Conservation (phyloP, 192 early-diverging fungal genomes). For the Pilaira anomala region DNA sequence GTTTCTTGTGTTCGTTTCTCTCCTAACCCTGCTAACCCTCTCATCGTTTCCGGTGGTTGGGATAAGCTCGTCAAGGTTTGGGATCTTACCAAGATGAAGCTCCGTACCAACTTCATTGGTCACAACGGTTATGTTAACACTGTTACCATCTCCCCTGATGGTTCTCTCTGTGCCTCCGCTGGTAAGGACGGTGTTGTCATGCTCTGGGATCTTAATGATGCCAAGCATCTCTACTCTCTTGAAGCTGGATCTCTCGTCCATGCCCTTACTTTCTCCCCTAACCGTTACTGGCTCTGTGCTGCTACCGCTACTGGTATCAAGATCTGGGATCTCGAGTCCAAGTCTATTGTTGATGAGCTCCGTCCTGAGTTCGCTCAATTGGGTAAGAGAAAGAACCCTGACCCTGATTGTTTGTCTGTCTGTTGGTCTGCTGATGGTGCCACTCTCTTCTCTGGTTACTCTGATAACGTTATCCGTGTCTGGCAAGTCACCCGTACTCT, state of each 20-base stretch:
- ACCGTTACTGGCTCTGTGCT: conserved; percentile 99
- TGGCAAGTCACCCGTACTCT: conserved; percentile 72
- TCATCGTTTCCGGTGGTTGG: conserved; percentile 98
- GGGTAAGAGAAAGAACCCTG: conserved; percentile 68
- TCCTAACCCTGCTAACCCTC: conserved; percentile 96
- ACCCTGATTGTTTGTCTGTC: conserved; percentile 91
- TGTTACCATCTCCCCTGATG: conserved; percentile 98
- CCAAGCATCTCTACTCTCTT: conserved; percentile 99
- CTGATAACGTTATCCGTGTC: conserved; percentile 83
- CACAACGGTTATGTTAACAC: conserved; percentile 98
- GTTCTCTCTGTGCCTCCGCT: conserved; percentile 99
- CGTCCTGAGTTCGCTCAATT: conserved; percentile 67
- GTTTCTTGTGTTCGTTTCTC: conserved; percentile 99
- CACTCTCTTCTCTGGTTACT: conserved; percentile 98
- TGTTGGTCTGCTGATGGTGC: conserved; percentile 98
- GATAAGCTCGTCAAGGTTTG: conserved; percentile 99
- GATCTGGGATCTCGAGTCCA: conserved; percentile 99
- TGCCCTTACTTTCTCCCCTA: conserved; percentile 97
- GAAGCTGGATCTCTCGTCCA: conserved; percentile 96
- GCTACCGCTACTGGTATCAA: conserved; percentile 94
- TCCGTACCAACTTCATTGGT: conserved; percentile 98
- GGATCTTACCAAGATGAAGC: conserved; percentile 98
- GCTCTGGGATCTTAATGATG: conserved; percentile 99
- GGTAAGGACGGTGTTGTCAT: conserved; percentile 99
- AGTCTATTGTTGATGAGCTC: conserved; percentile 94